Evolutionary conservation across 1,139 yeast species (phyloP).

Genomic region (Pichia sp.): DNA sequence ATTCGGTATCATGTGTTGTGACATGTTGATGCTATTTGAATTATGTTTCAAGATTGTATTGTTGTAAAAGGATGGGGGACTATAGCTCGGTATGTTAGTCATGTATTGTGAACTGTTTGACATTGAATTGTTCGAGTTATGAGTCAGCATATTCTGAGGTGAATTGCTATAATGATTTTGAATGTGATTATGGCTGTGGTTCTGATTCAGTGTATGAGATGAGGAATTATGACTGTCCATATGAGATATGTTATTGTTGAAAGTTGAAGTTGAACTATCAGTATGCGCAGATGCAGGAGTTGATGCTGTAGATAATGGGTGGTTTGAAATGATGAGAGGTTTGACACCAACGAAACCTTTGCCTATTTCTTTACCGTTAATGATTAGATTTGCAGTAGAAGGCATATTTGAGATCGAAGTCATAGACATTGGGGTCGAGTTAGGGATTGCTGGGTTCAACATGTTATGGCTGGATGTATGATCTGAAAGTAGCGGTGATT

Average conservation of each 20-base stretch:
- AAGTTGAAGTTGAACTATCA: too few species aligned
- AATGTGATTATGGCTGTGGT: too few species aligned
- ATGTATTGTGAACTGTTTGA: neutral
- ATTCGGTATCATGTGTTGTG: neutral
- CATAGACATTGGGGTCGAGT: too few species aligned
- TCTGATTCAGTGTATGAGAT: too few species aligned
- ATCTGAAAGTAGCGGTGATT: neutral
- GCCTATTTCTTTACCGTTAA: neutral
- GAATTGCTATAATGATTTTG: too few species aligned
- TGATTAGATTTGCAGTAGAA: neutral
- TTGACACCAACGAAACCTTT: neutral
- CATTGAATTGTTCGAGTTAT: neutral
- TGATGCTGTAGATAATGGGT: neutral
- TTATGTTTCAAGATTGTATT: neutral
- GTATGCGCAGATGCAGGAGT: too few species aligned
- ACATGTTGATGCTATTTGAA: neutral
- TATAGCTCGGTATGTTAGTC: neutral
- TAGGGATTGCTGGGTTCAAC: too few species aligned
- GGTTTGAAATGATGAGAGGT: neutral
- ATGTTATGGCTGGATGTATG: too few species aligned
- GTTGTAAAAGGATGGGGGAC: neutral
- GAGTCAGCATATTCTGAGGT: too few species aligned
- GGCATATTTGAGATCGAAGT: too few species aligned
- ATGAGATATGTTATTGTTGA: neutral
- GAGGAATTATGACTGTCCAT: neutral